Conservation (phyloP, 805 yeast genomes). For the Starmerella vaccinii region DNA sequence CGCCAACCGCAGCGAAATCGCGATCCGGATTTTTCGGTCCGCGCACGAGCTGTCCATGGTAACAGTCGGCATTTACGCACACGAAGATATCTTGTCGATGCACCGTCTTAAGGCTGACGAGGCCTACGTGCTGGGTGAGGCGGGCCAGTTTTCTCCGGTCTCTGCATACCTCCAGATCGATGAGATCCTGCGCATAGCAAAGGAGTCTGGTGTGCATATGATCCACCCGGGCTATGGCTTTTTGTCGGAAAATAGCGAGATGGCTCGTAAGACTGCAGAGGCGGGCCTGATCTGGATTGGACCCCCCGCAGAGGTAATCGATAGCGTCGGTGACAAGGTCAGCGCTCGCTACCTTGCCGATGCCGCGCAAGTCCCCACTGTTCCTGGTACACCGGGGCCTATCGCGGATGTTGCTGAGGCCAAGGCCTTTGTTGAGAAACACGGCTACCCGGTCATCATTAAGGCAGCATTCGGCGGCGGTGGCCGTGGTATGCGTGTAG, state of each 20-base stretch:
- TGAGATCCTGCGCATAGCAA: slow-evolving; percentile 81
- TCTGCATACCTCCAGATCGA: slow-evolving; percentile 93
- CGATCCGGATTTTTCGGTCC: slow-evolving; percentile 66
- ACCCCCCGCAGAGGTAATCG: slow-evolving; percentile 78
- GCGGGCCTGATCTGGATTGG: slow-evolving; percentile 95
- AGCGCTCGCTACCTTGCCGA: slow-evolving; percentile 83
- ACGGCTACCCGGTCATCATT: slow-evolving; percentile 94
- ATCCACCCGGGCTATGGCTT: slow-evolving; percentile 92
- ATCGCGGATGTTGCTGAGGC: slow-evolving; percentile 75
- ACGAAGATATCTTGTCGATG: slow-evolving; percentile 89
- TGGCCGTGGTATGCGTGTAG: slow-evolving; percentile 99
- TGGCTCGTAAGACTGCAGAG: slow-evolving; percentile 82
- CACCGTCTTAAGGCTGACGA: slow-evolving; percentile 92
- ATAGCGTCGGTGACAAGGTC: slow-evolving; percentile 93
- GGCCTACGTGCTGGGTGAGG: slow-evolving; percentile 80
- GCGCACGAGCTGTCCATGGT: slow-evolving; percentile 97
- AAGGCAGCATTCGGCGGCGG: slow-evolving; percentile 99
- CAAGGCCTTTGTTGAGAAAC: slow-evolving; percentile 58
- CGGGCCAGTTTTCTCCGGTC: slow-evolving; percentile 87
- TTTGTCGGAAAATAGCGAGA: slow-evolving; percentile 81
- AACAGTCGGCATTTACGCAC: slow-evolving; percentile 93
- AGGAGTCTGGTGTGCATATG: slow-evolving; percentile 66
- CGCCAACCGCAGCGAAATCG: slow-evolving; percentile 28
- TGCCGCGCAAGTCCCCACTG: slow-evolving; percentile 75
- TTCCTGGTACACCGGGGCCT: slow-evolving; percentile 98